These are phyloP conservation scores for Corrigiola litoralis DNA, from an alignment of 179 eudicot genomes.

Conservation along the genomic window DNA sequence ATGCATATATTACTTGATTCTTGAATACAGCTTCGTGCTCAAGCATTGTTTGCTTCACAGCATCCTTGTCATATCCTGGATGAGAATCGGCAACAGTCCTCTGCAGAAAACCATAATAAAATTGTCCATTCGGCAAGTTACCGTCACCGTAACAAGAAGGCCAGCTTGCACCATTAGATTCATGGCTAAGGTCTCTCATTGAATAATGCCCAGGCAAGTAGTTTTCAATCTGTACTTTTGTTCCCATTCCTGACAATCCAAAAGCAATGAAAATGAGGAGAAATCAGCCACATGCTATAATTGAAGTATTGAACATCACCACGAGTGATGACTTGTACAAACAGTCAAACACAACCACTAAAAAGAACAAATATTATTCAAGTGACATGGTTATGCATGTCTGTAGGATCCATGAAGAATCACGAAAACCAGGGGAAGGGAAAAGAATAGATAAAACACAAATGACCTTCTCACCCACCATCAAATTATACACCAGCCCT, in stretches of 20 bases:
- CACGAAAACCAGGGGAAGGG: neutral
- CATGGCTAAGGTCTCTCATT: slow-evolving; percentile 78
- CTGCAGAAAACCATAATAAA: slow-evolving; percentile 42
- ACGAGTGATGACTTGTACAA: neutral
- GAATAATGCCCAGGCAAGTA: slow-evolving; percentile 59
- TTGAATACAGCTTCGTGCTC: slow-evolving; percentile 76
- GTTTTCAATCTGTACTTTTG: slow-evolving; percentile 63
- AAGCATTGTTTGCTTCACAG: slow-evolving; percentile 76
- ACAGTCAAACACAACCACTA: too few relatives aligned
- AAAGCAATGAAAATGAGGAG: slow-evolving; percentile 11
- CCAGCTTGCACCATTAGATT: slow-evolving; percentile 70
- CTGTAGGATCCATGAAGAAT: too few relatives aligned
- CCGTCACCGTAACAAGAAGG: slow-evolving; percentile 55
- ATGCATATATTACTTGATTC: slow-evolving; percentile 56
- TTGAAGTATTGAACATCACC: too few relatives aligned
- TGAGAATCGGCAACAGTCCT: slow-evolving; percentile 38
- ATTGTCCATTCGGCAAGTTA: slow-evolving; percentile 50
- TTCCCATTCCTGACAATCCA: slow-evolving; percentile 76
- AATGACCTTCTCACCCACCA: neutral
- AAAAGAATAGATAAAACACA: neutral
- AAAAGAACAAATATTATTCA: too few relatives aligned
- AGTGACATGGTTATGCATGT: too few relatives aligned
- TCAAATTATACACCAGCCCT: neutral
- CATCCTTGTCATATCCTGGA: slow-evolving; percentile 55
- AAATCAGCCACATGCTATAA: slow-evolving; percentile 9